Evolutionary conservation across 768 basidiomycete genomes (phyloP).

Genomic region (Dioszegia aurantiaca): DNA sequence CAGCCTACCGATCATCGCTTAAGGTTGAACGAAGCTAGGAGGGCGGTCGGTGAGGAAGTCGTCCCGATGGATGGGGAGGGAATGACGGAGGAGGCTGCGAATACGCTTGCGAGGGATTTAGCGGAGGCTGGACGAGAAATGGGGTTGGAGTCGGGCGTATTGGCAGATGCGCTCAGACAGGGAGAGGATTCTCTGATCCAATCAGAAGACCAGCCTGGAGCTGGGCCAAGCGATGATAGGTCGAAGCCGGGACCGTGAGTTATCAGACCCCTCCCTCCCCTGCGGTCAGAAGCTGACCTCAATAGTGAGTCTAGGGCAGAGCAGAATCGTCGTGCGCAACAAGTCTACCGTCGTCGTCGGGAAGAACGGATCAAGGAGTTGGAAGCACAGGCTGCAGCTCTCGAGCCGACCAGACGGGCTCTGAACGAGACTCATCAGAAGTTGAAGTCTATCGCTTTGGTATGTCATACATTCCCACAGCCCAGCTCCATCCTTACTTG

Average conservation of each 20-base stretch:
- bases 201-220: not conserved
- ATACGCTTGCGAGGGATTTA: conserved; percentile 7
- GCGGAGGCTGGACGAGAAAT: conserved; percentile 16
- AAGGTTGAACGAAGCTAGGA: conserved; percentile 7
- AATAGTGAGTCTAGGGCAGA: conserved; percentile 69
- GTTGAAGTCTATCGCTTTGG: conserved; percentile 30
- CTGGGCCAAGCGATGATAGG: conserved; percentile 3
- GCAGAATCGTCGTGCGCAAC: conserved; percentile 90
- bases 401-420: conserved; percentile 23
- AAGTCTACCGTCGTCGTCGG: conserved; percentile 82
- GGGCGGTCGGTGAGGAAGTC: not conserved
- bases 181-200: not conserved
- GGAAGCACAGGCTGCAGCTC: conserved; percentile 30
- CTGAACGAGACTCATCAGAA: conserved; percentile 19
- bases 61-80: conserved; percentile 10
- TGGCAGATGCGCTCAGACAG: conserved; percentile 11
- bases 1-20: not conserved
- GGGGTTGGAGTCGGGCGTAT: conserved; percentile 3
- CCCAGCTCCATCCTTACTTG: no score
- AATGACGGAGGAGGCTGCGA: not conserved
- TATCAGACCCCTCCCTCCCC: not conserved
- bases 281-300: not conserved
- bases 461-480: no score
- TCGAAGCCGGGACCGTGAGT: conserved; percentile 1
- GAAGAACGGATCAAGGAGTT: conserved; percentile 56